Percentiles rank a stretch among this genome's conserved stretches.
Conservation (phyloP, 2,329 filamentous ascomycete genomes). For the Esteya vermicola region DNA sequence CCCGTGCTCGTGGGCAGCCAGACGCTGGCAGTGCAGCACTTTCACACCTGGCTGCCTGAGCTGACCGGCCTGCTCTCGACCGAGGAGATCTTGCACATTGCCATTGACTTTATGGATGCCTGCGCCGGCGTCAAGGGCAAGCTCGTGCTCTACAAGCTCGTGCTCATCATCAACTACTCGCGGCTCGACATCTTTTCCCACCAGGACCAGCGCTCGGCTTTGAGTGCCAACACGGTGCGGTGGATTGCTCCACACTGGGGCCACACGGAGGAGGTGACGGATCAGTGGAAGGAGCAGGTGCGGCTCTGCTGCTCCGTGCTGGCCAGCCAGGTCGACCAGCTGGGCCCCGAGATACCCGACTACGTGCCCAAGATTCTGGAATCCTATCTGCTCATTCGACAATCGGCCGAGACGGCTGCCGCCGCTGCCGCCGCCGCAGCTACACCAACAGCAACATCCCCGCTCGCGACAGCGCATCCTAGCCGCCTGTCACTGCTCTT, state of each 20-base stretch:
- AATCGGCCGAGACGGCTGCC: constrained; percentile 22
- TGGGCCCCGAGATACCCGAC: constrained; percentile 69
- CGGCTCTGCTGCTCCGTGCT: constrained; percentile 87
- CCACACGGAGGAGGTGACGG: constrained; percentile 52
- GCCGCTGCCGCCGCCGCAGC: neutral
- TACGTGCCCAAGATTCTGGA: constrained; percentile 86
- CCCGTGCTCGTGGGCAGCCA: constrained; percentile 86
- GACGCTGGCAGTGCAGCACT: constrained; percentile 87
- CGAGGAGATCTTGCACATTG: constrained; percentile 80
- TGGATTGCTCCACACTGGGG: constrained; percentile 97
- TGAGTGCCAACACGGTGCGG: constrained; percentile 68
- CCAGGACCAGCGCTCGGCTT: constrained; percentile 57
- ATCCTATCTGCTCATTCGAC: constrained; percentile 68
- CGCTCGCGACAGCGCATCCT: constrained; percentile 39
- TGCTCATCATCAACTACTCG: constrained; percentile 85
- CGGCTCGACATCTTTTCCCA: constrained; percentile 67
- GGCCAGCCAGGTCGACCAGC: constrained; percentile 66
- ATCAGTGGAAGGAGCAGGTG: constrained; percentile 87
- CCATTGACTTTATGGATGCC: constrained; percentile 86
- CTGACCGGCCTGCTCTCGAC: constrained; percentile 60
- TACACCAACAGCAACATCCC: neutral
- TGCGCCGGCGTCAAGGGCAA: constrained; percentile 81
- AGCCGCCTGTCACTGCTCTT: constrained; percentile 81
- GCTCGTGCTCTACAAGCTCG: constrained; percentile 78
- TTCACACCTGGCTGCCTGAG: constrained; percentile 95